These are phyloP conservation scores for Amanita exitialis DNA, from an alignment of 768 basidiomycete species.

Conservation along the genomic window DNA sequence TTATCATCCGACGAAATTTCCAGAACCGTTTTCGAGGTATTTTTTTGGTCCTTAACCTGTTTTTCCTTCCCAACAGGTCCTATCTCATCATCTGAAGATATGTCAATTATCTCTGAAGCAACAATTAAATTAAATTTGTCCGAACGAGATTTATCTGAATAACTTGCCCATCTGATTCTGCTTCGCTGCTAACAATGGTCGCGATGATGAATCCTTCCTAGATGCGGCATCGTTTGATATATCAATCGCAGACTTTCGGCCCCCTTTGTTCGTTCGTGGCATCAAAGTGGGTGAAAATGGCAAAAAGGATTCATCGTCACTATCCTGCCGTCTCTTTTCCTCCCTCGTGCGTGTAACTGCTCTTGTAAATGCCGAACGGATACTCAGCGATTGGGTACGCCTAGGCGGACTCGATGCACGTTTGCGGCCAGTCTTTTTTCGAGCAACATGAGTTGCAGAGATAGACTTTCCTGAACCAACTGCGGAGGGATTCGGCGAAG, in stretches of 20 bases:
- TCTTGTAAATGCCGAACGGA: not conserved
- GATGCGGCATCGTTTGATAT: no score
- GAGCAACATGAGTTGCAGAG: not conserved
- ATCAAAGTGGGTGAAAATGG: not conserved
- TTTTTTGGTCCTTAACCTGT: not conserved
- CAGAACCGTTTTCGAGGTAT: not conserved
- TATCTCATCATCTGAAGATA: not conserved
- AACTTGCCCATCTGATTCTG: not conserved
- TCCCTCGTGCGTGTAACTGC: not conserved
- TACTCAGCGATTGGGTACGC: not conserved
- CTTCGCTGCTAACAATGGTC: not conserved
- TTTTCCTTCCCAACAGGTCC: not conserved
- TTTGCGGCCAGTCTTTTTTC: conserved; percentile 2
- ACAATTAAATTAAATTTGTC: not conserved
- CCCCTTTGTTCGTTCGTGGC: not conserved
- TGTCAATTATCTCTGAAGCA: not conserved
- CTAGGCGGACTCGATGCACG: not conserved
- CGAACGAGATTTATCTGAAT: not conserved
- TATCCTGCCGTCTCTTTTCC: conserved; percentile 5
- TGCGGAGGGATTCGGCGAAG: not conserved
- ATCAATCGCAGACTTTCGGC: not conserved
- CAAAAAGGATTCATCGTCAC: not conserved
- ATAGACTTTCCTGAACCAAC: not conserved
- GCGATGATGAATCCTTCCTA: not conserved
- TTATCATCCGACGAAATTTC: not conserved